phyloP scores from a whole-genome alignment of 177 flowering plant species.

The Vitis hybrid region DNA sequence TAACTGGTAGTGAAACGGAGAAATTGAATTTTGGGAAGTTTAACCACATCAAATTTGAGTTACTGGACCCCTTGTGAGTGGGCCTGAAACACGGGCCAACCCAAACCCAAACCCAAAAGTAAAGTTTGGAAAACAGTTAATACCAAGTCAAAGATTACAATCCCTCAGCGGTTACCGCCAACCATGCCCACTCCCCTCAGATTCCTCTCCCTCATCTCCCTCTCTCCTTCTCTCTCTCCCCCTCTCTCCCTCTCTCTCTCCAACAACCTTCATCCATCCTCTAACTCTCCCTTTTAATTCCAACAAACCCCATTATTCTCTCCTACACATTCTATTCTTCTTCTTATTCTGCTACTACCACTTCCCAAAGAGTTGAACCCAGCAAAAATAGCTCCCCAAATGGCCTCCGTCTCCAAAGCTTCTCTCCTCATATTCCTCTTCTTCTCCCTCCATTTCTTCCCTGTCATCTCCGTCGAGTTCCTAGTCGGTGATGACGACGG shows the following conservation, averaged over 20 bases:
- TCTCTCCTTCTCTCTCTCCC: conserved; percentile 16
- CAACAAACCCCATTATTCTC: neutral
- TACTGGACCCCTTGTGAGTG: no score
- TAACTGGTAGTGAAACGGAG: no score
- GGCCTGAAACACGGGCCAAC: no score
- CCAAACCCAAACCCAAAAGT: no score
- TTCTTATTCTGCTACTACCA: no score
- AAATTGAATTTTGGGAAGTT: no score
- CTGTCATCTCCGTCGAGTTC: conserved; percentile 29
- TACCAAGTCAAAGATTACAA: no score
- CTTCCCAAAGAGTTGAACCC: neutral
- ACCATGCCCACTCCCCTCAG: neutral
- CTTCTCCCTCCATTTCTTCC: conserved; percentile 17
- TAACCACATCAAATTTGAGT: no score
- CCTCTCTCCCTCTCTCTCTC: conserved; percentile 1
- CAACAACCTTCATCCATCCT: neutral
- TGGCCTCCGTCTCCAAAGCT: conserved; percentile 12
- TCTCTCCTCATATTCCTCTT: conserved; percentile 17
- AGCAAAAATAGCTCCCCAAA: neutral
- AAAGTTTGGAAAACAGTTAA: no score
- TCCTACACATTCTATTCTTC: no score
- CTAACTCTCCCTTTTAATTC: neutral
- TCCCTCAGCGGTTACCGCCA: no score
- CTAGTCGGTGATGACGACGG: conserved; percentile 51
- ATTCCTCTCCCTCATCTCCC: conserved; percentile 14